Evolutionary conservation across 2,329 filamentous ascomycete genomes (phyloP), one percentile per base, ranked within the genome.

Genomic region (Zelopaecilomyces penicillatus): DNA sequence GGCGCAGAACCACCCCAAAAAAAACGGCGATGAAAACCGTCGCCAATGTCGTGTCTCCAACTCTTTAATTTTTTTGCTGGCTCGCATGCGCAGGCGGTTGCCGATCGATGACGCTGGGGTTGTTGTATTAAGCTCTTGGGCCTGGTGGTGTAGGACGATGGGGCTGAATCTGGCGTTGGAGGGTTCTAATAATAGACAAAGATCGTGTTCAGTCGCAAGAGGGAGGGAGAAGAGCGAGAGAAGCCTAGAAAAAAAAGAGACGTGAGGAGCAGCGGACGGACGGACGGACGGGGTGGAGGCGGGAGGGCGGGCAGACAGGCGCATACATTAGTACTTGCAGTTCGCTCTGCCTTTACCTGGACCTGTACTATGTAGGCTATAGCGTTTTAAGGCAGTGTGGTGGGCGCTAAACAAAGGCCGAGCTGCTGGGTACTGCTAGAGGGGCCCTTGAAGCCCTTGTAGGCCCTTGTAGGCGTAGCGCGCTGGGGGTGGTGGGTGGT

Each of bases 171-270:
- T 69, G 66, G 66, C 63, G 66, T 56, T 67, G 63, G 65, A 62
- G 66, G 68, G 58, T 73, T 65, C 70, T 72, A 73, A 72, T 70
- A 69, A 71, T 73, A 73, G 70, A 46, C 37, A 52, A 56, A 57
- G 62, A 66, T 68, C 62, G 64, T 69, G 67, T 66, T 67, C 63
- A 65, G 58, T 52, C 44, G 47, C 46, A 52, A 50, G 51, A 45
- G 45, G 50, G 46, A 52, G 46, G 46, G 51, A 47, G 47, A 49
- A 54, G 50, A 51, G 47, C 48, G 48, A 46, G 42, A 45, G 45
- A 44, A 37, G 39, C 35, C 27, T 35, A 43, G 41, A 42, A 43
- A 39, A 30, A 26, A 37, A 37, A 5, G 27, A 37, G 19, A 37
- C 9, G 27, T n/a, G 36, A 12, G 36, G 42, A 30, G 37, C 19